Conservation (phyloP, 306 rosid species). For the Rosa multiflora region DNA sequence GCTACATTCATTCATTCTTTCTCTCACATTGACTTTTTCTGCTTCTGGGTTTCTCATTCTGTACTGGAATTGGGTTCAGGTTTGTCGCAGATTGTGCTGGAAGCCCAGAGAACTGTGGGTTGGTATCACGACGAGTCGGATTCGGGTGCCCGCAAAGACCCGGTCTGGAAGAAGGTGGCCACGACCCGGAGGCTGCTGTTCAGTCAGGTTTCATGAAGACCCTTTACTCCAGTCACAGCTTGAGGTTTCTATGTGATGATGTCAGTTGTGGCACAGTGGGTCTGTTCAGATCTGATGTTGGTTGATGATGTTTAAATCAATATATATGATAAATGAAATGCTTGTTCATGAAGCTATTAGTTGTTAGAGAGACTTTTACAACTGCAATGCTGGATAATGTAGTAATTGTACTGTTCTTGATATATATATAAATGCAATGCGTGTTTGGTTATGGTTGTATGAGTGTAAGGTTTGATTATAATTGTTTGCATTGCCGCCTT, state of each 20-base stretch:
- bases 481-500: not conserved
- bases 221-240: not conserved
- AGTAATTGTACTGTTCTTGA: not conserved
- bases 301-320: not conserved
- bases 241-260: not conserved
- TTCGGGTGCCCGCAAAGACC: constrained; percentile 29
- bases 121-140: constrained; percentile 68
- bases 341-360: not conserved
- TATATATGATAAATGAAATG: not conserved
- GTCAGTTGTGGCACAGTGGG: not conserved
- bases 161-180: constrained; percentile 29
- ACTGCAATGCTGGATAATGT: not conserved
- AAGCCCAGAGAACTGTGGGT: constrained; percentile 82
- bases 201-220: constrained; percentile 27
- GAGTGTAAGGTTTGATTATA: not conserved
- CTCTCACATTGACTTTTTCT: not conserved
- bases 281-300: not conserved
- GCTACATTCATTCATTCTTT: not conserved
- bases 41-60: constrained; percentile 3
- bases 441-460: not conserved
- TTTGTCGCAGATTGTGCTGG: constrained; percentile 75
- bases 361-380: not conserved
- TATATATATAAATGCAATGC: constrained; percentile 1
- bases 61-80: constrained; percentile 40
- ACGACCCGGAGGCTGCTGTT: constrained; percentile 34